These are phyloP conservation scores for Pichia sp. DNA, from an alignment of 1,139 yeast genomes.

Conservation along the genomic window DNA sequence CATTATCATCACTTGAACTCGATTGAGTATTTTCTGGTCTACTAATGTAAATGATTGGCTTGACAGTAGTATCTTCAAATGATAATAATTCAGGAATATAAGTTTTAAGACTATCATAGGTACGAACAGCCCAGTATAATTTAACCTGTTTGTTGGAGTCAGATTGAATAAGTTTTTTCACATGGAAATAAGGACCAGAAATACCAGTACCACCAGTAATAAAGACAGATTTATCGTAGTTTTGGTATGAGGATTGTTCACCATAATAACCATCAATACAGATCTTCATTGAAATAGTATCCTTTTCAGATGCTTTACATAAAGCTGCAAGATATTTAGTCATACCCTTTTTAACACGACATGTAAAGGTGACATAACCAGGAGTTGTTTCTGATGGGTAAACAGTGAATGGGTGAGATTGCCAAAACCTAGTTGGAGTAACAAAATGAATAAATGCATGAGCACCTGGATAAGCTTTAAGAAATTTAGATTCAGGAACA, in stretches of 20 bases:
- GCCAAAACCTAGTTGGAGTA: conserved; percentile 33
- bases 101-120: conserved; percentile 47
- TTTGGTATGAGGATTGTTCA: conserved; percentile 43
- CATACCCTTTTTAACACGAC: conserved; percentile 36
- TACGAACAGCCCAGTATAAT: conserved; percentile 46
- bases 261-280: conserved; percentile 41
- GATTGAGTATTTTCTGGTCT: conserved; percentile 25
- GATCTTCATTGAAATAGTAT: conserved; percentile 35
- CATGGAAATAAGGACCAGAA: conserved; percentile 42
- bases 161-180: conserved; percentile 22
- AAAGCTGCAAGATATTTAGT: conserved; percentile 32
- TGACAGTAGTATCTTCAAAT: conserved; percentile 33
- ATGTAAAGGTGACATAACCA: conserved; percentile 29
- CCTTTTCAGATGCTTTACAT: not conserved
- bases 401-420: conserved; percentile 41
- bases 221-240: conserved; percentile 51
- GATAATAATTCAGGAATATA: conserved; percentile 38
- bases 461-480: conserved; percentile 44
- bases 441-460: conserved; percentile 47
- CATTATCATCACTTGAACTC: conserved; percentile 8
- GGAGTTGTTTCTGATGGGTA: conserved; percentile 22
- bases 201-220: conserved; percentile 75
- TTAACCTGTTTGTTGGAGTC: conserved; percentile 32
- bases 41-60: conserved; percentile 39
- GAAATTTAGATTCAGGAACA: conserved; percentile 27